Conservation (phyloP, 169 alveolate species). For the Eimeria necatrix region DNA sequence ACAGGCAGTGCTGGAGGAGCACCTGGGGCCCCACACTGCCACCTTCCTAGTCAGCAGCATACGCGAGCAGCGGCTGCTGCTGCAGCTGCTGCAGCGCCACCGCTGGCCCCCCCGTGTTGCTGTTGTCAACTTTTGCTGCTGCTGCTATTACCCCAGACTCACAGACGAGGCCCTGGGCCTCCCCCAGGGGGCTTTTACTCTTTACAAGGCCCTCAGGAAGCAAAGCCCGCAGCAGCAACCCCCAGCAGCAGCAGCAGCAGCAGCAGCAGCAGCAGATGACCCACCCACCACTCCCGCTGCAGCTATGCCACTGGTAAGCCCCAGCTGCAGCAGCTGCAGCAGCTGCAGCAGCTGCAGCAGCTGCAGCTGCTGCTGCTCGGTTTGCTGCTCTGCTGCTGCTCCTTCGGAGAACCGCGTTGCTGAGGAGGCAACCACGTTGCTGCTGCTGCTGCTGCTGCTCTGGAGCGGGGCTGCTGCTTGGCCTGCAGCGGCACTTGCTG, state of each 20-base stretch:
- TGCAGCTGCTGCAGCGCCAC: slow-evolving; percentile 25
- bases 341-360: not conserved
- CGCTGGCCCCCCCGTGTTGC: slow-evolving; percentile 59
- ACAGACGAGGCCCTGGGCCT: slow-evolving; percentile 14
- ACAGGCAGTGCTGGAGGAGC: slow-evolving; percentile 43
- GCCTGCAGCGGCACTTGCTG: slow-evolving; percentile 12
- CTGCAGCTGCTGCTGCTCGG: not conserved
- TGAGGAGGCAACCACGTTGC: not conserved
- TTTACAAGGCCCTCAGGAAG: slow-evolving; percentile 45
- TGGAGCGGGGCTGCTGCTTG: no score
- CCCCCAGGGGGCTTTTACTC: slow-evolving; percentile 58
- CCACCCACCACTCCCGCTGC: not conserved
- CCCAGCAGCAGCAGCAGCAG: not conserved
- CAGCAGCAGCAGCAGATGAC: not conserved
- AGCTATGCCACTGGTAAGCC: slow-evolving; percentile 5
- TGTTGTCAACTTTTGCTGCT: slow-evolving; percentile 37
- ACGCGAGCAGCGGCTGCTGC: slow-evolving; percentile 61
- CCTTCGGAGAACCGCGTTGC: not conserved
- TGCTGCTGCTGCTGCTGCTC: not conserved
- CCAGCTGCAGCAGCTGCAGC: not conserved
- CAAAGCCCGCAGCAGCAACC: slow-evolving; percentile 3
- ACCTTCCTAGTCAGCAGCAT: slow-evolving; percentile 44
- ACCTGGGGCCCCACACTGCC: slow-evolving; percentile 12
- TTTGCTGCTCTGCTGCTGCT: not conserved
- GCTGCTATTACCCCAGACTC: slow-evolving; percentile 40